Conservation (phyloP, 2,329 filamentous ascomycete species). For the Penicillium sp. region DNA sequence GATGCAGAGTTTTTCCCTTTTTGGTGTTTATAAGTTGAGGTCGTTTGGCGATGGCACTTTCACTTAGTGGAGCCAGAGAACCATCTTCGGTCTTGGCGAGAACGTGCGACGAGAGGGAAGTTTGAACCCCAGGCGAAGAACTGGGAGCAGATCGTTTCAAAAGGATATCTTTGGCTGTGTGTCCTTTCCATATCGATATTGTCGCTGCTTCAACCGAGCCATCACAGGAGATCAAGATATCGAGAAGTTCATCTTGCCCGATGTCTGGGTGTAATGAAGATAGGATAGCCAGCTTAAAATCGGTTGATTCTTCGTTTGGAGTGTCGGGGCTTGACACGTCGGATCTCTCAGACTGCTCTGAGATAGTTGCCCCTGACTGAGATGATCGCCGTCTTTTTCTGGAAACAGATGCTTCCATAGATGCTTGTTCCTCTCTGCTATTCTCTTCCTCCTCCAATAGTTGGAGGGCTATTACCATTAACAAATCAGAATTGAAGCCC, state of each 20-base stretch:
- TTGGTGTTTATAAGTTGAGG: constrained; percentile 56
- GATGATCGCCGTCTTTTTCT: constrained; percentile 32
- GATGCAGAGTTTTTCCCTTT: constrained; percentile 74
- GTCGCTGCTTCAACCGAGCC: constrained; percentile 67
- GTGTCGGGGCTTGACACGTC: constrained; percentile 8
- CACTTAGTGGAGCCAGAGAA: constrained; percentile 17
- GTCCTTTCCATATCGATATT: constrained; percentile 35
- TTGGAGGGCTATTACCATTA: too few species aligned
- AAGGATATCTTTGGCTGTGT: constrained; percentile 7
- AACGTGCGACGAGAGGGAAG: constrained; percentile 55
- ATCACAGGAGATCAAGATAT: constrained; percentile 69
- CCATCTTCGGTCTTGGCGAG: constrained; percentile 37
- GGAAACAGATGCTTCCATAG: constrained; percentile 41
- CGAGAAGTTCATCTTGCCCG: constrained; percentile 64
- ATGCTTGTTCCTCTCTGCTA: not conserved
- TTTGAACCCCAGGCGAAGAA: constrained; percentile 52
- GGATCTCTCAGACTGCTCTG: not conserved
- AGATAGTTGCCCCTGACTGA: not conserved
- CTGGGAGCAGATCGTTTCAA: constrained; percentile 35
- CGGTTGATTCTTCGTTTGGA: constrained; percentile 68
- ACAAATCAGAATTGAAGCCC: too few species aligned
- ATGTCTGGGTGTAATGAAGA: constrained; percentile 65
- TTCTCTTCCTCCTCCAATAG: too few species aligned
- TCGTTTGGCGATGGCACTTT: constrained; percentile 1
- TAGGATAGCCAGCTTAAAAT: constrained; percentile 79